These are phyloP conservation scores for Penicillium nucicola DNA, from an alignment of 495 filamentous ascomycete genomes.

Conservation along the genomic window DNA sequence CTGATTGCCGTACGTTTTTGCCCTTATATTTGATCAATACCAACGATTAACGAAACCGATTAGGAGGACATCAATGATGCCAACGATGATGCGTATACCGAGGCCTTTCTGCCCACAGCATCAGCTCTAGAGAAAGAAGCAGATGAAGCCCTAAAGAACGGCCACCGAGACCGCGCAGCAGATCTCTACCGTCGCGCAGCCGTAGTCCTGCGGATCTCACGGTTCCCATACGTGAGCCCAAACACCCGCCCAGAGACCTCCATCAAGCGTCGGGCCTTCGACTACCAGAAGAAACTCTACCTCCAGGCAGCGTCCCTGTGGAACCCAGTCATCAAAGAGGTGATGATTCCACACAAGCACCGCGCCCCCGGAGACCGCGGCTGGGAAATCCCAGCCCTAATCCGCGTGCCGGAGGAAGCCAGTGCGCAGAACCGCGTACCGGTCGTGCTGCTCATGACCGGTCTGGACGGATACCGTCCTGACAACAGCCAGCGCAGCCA, in stretches of 20 bases:
- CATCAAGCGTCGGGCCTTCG: slow-evolving; percentile 61
- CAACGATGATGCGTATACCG: slow-evolving; percentile 60
- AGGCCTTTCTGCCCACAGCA: slow-evolving; percentile 57
- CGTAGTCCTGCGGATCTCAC: slow-evolving; percentile 68
- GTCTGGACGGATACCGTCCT: slow-evolving; percentile 74
- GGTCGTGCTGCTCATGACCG: slow-evolving; percentile 67
- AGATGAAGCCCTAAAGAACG: slow-evolving; percentile 39
- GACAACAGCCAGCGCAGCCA: slow-evolving; percentile 72
- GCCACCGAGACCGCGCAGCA: slow-evolving; percentile 48
- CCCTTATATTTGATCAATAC: not conserved
- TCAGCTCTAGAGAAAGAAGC: slow-evolving; percentile 49
- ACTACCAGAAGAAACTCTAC: slow-evolving; percentile 63
- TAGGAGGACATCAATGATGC: slow-evolving; percentile 61
- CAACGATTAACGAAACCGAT: not conserved
- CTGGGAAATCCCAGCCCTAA: slow-evolving; percentile 57
- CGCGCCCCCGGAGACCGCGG: slow-evolving; percentile 46
- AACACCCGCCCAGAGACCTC: slow-evolving; percentile 29
- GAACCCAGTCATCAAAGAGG: slow-evolving; percentile 53
- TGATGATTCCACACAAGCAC: slow-evolving; percentile 56
- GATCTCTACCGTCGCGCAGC: slow-evolving; percentile 68
- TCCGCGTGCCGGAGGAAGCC: slow-evolving; percentile 53
- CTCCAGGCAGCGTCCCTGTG: slow-evolving; percentile 56
- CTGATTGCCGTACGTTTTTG: slow-evolving; percentile 51
- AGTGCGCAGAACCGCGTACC: slow-evolving; percentile 44
- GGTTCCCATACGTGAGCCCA: slow-evolving; percentile 67